Percentiles rank a stretch among this genome's conserved stretches.
Conservation (phyloP, 768 basidiomycete genomes). For the Pluteus cervinus region DNA sequence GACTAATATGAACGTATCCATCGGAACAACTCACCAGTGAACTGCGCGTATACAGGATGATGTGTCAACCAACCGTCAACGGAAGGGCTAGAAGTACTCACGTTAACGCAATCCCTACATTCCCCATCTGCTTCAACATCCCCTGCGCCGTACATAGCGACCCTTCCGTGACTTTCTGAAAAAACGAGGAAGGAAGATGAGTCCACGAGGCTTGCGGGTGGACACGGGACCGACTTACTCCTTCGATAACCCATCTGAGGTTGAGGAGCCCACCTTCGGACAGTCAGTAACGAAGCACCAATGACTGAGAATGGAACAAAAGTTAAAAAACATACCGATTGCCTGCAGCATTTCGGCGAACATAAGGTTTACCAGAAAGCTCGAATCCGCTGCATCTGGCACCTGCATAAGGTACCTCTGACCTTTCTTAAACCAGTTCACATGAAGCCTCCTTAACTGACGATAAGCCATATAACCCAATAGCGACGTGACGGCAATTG, state of each 20-base stretch:
- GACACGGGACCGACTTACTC: conserved; percentile 8
- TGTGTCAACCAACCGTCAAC: background rate
- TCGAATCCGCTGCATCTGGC: conserved; percentile 18
- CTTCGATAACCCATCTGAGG: conserved; percentile 24
- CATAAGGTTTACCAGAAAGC: conserved; percentile 37
- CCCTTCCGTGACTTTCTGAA: conserved; percentile 20
- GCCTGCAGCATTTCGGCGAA: conserved; percentile 36
- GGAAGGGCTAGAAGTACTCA: conserved; percentile 16
- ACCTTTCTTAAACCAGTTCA: no score
- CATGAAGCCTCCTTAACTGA: no score
- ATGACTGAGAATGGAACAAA: background rate
- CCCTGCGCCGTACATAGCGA: conserved; percentile 31
- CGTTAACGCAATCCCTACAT: conserved; percentile 29
- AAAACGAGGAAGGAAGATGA: background rate
- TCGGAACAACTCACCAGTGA: conserved; percentile 5
- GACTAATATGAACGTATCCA: background rate
- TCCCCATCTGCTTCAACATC: conserved; percentile 31
- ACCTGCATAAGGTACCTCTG: no score
- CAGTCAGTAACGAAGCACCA: background rate
- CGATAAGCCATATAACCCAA: no score
- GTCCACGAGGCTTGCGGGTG: no score
- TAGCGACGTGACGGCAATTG: no score
- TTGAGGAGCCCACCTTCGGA: conserved; percentile 27
- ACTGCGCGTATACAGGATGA: background rate
- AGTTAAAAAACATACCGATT: conserved; percentile 13